Base-by-base conservation (phyloP, 208 protist species). In the Phytomonas serpens region DNA sequence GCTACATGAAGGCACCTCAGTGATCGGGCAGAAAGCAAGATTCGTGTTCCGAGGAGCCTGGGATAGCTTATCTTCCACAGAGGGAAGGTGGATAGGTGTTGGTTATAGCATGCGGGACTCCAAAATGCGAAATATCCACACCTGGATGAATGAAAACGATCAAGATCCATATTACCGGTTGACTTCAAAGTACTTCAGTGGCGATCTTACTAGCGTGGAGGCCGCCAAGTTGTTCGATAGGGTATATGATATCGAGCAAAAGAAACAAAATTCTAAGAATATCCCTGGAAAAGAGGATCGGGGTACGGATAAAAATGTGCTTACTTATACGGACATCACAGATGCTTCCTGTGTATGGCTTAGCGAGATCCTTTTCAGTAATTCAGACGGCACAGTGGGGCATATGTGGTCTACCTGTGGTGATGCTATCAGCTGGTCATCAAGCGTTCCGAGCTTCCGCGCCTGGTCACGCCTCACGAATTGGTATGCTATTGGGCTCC, bases 391-490 rank as follows among this genome's bases (percentile, higher is more conserved):
- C 47, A 61, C 47, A 29, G 64, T 63, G 7, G 68, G 30, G 3
- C 47, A 63, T 29, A 31, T 66, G 71, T 78, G 69, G 66, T 75
- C 69, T 13, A 72, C 75, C 29, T 78, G 75, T 47, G 75, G 75
- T n/a, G 75, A 78, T 36, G 29, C 31, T 23, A 33, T 76, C 13
- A 34, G 27, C 3, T 52, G n/a, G 34, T 64, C 66, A 3, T 69
- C 66, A 30, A 63, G 32, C 32, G 7, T 30, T 2, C 34, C 3
- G 16, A 13, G 31, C 38, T 69, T 63, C 57, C 27, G 57, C 38
- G 38, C 27, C 14, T 69, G 31, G 27, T 30, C 57, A 14, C 29
- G 31, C 13, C 66, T 30, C 57, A 40, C 57, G 10, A 69, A 69
- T 61, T 30, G 27, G 36, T 30, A 33, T 30, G 51, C 29, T 30